Evolutionary conservation across 139 green algal species (phyloP).

Genomic region (Coelastrella sp.): DNA sequence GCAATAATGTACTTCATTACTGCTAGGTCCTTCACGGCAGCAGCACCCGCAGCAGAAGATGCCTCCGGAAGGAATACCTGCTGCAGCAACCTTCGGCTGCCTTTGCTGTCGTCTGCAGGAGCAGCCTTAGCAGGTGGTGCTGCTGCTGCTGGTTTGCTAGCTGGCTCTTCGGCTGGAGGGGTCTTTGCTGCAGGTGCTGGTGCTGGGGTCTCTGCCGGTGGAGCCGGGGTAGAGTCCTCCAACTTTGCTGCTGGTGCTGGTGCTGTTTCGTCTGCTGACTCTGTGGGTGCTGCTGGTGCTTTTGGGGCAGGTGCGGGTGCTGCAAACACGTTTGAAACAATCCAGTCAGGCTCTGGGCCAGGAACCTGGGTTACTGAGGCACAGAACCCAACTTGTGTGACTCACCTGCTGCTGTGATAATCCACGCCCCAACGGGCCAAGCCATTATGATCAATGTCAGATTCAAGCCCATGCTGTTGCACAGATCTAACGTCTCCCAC

Average conservation of each 20-base stretch:
- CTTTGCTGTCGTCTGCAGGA: not conserved
- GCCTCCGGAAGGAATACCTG: not conserved
- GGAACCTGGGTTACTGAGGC: too few species aligned
- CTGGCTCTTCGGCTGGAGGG: not conserved
- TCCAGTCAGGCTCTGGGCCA: too few species aligned
- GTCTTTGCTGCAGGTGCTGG: not conserved
- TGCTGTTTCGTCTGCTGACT: not conserved
- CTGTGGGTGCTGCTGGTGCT: not conserved
- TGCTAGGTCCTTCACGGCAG: not conserved
- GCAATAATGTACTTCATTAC: constrained; percentile 12
- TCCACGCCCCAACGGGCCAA: too few species aligned
- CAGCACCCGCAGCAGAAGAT: not conserved
- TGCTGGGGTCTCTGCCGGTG: not conserved
- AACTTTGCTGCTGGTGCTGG: not conserved
- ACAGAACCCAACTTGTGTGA: too few species aligned
- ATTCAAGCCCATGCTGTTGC: too few species aligned
- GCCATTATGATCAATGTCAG: too few species aligned
- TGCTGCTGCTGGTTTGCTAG: not conserved
- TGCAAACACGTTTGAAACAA: not conserved
- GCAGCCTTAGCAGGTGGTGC: not conserved
- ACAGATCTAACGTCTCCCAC: too few species aligned
- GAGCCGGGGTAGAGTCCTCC: not conserved
- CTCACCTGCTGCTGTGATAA: too few species aligned
- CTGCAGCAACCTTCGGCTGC: constrained; percentile 10
- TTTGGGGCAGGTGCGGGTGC: not conserved